Evolutionary conservation across 495 filamentous ascomycete genomes (phyloP), one percentile per base, ranked within the genome.

Genomic region (Neurospora africana): DNA sequence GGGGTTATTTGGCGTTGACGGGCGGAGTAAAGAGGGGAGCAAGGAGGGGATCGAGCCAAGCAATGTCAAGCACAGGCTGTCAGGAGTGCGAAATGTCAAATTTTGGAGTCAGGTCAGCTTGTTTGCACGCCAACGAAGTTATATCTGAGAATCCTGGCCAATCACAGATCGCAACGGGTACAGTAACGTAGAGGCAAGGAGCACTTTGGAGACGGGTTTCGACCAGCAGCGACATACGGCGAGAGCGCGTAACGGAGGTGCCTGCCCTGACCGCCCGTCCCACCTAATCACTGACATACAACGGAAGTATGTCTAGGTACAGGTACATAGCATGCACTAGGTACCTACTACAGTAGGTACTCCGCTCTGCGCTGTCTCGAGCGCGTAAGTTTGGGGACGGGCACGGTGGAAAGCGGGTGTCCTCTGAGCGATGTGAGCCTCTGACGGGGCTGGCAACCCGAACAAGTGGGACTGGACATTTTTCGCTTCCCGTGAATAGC

Each of bases 401-500:
- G 53, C 53, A 61, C 53, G 53, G 53, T 61, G 53, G 53, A 61
- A 61, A 61, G 53, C 53, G 53, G 53, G 53, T 65, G 53, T 27
- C 23, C 53, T 65, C 15, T 19, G 27, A 65, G 53, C 53, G 15
- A 33, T 33, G 53, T 65, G 27, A 65, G 30, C 53, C 27, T 65
- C 53, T 65, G 53, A 65, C 53, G 53, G 53, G 53, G 53, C 53
- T 65, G 53, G 53, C 53, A 65, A 35, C 27, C 53, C 53, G 53
- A 19, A 33, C 27, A 65, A 65, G 53, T 65, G 53, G 53, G 53
- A 65, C 53, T 65, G 53, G 53, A 65, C 53, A 65, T 65, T 65
- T 65, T 65, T 65, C 53, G 53, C 53, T 65, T 65, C 27, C 53
- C 53, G 53, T 65, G 53, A 65, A 65, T 65, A 72, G 68, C 67